These are phyloP conservation scores for Exutisphaerella laricina DNA, from an alignment of 2,329 filamentous ascomycete species.

Conservation along the genomic window DNA sequence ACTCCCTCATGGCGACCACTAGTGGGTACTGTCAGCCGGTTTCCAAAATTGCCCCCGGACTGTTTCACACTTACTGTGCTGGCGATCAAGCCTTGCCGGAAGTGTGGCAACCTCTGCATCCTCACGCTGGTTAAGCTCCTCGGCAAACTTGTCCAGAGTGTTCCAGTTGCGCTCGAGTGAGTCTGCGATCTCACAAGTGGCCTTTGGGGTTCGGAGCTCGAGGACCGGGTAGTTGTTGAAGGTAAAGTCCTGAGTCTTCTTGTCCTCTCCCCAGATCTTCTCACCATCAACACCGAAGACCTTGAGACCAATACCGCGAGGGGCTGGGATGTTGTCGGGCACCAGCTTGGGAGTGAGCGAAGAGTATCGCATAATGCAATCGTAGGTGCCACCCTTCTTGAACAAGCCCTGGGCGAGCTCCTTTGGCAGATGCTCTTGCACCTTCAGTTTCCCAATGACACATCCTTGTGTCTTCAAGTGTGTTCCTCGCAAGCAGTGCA, in stretches of 20 bases:
- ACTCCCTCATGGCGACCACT: slow-evolving; percentile 34
- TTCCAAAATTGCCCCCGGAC: neutral
- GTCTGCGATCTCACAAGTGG: slow-evolving; percentile 33
- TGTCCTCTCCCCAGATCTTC: slow-evolving; percentile 34
- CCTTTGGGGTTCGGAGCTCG: slow-evolving; percentile 29
- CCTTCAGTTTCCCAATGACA: slow-evolving; percentile 32
- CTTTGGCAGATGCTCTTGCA: slow-evolving; percentile 31
- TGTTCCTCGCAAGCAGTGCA: slow-evolving; percentile 35
- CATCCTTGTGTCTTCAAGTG: slow-evolving; percentile 35
- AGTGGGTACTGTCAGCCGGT: no score
- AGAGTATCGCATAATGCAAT: slow-evolving; percentile 36
- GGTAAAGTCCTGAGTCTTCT: slow-evolving; percentile 33
- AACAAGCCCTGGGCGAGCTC: slow-evolving; percentile 37
- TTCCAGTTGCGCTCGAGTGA: slow-evolving; percentile 34
- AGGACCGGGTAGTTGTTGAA: slow-evolving; percentile 33
- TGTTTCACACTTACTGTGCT: slow-evolving; percentile 26
- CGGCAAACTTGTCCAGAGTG: slow-evolving; percentile 27
- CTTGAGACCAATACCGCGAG: slow-evolving; percentile 35
- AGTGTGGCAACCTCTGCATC: slow-evolving; percentile 31
- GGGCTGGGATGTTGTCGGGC: slow-evolving; percentile 33
- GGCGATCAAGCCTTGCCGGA: slow-evolving; percentile 26
- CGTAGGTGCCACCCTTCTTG: slow-evolving; percentile 31
- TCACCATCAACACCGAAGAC: slow-evolving; percentile 35
- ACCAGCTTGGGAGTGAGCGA: slow-evolving; percentile 35
- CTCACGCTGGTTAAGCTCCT: slow-evolving; percentile 27